A percentile compares a stretch with the other conserved stretches of the same genome.
phyloP scores from a whole-genome alignment of 176 grass and related monocot genomes.

The Paspalum vaginatum region DNA sequence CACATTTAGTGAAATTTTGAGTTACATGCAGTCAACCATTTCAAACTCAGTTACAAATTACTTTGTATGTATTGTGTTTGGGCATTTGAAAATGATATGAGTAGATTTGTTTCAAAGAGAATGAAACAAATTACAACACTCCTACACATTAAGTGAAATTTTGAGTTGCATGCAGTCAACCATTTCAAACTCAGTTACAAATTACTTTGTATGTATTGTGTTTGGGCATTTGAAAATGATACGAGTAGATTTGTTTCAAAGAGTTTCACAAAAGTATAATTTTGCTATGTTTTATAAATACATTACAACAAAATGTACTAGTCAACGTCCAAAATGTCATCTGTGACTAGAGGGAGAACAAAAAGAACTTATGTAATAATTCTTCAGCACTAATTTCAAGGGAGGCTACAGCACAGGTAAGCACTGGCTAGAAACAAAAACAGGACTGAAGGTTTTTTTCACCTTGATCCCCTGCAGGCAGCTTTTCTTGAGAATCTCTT shows the following conservation, averaged over 20 bases:
- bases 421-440: conserved; percentile 38
- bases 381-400: conserved; percentile 1
- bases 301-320: not conserved
- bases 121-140: not conserved
- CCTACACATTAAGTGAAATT: not conserved
- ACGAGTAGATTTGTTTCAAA: not conserved
- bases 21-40: not conserved
- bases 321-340: not conserved
- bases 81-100: not conserved
- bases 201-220: not conserved
- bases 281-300: not conserved
- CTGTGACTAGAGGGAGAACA: not conserved
- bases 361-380: not conserved
- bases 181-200: not conserved
- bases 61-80: not conserved
- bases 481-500: conserved; percentile 69
- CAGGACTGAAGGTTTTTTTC: conserved; percentile 37
- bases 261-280: not conserved
- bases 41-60: not conserved
- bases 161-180: not conserved
- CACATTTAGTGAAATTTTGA: not conserved
- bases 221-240: not conserved
- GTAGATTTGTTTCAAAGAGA: not conserved
- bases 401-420: conserved; percentile 17
- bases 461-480: conserved; percentile 73